These are phyloP conservation scores for Syncephalastrum contaminatum DNA, from an alignment of 371 early-diverging fungal species.

Conservation along the genomic window DNA sequence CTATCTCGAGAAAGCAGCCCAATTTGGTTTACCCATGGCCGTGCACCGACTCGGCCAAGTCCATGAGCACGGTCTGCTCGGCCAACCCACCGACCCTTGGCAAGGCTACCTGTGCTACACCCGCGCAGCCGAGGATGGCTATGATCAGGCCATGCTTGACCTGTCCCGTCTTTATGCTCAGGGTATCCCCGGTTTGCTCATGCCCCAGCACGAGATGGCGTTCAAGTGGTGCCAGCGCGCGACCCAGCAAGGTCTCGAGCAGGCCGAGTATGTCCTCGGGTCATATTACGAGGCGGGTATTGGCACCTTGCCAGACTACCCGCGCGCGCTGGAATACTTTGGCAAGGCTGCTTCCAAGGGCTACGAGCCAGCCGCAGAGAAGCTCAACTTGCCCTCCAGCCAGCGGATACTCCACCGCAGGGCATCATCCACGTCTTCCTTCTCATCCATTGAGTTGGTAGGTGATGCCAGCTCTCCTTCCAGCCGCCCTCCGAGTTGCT, in stretches of 20 bases:
- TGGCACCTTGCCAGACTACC: conserved; percentile 27
- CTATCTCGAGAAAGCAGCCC: conserved; percentile 18
- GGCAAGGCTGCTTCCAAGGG: conserved; percentile 39
- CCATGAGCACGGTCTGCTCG: conserved; percentile 18
- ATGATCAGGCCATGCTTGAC: conserved; percentile 20
- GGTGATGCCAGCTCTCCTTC: too few species aligned
- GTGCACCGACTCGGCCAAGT: conserved; percentile 20
- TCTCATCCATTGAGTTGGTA: too few species aligned
- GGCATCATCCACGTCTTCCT: too few species aligned
- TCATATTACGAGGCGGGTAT: conserved; percentile 42
- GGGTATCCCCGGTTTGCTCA: conserved; percentile 17
- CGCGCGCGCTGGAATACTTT: conserved; percentile 30
- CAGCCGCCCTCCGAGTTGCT: too few species aligned
- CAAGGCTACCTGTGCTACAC: conserved; percentile 13
- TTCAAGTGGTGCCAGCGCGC: conserved; percentile 32
- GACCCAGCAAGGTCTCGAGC: conserved; percentile 18
- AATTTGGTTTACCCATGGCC: conserved; percentile 11
- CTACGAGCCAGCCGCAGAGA: conserved; percentile 27
- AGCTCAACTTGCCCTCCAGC: conserved; percentile 21
- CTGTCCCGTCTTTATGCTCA: conserved; percentile 15
- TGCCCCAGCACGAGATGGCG: conserved; percentile 14
- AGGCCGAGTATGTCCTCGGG: conserved; percentile 25
- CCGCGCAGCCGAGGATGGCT: conserved; percentile 22
- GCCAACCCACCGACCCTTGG: conserved; percentile 11
- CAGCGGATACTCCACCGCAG: too few species aligned